These are phyloP conservation scores for Thielaviopsis musarum DNA, from an alignment of 2,329 filamentous ascomycete species.

Conservation along the genomic window DNA sequence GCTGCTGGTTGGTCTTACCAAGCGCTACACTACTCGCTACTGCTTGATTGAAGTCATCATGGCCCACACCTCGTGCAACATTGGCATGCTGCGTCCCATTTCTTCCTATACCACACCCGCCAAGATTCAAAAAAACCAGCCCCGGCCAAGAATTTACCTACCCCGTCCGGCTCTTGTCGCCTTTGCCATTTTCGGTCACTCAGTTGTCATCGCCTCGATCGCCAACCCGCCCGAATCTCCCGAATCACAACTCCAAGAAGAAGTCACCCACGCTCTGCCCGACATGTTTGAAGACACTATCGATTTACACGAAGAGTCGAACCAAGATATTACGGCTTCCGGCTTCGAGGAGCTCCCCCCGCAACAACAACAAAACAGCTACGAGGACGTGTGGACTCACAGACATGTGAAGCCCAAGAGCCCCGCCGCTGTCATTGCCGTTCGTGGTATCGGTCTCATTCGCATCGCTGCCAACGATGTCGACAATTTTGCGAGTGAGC, in stretches of 20 bases:
- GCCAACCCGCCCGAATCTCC: slow-evolving; percentile 50
- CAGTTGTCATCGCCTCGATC: slow-evolving; percentile 62
- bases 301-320: slow-evolving; percentile 52
- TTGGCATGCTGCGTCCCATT: slow-evolving; percentile 53
- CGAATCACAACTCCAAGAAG: slow-evolving; percentile 56
- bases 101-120: slow-evolving; percentile 40
- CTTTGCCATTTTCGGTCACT: slow-evolving; percentile 64
- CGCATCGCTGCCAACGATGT: slow-evolving; percentile 42
- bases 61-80: slow-evolving; percentile 30
- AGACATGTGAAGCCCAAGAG: slow-evolving; percentile 41
- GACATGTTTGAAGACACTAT: slow-evolving; percentile 73
- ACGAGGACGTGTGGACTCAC: slow-evolving; percentile 32
- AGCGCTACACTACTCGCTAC: slow-evolving; percentile 42
- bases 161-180: slow-evolving; percentile 66
- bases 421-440: slow-evolving; percentile 42
- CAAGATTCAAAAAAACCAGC: slow-evolving; percentile 21
- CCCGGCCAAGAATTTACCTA: slow-evolving; percentile 52
- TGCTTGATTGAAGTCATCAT: slow-evolving; percentile 58
- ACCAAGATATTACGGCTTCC: slow-evolving; percentile 46
- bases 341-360: slow-evolving; percentile 37
- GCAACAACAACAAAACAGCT: slow-evolving; percentile 16
- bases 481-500: slow-evolving; percentile 40
- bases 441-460: slow-evolving; percentile 45
- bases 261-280: slow-evolving; percentile 40
- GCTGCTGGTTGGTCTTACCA: slow-evolving; percentile 40